Base-by-base conservation (phyloP, 805 yeast species). In the Sungouiella thailandica region DNA sequence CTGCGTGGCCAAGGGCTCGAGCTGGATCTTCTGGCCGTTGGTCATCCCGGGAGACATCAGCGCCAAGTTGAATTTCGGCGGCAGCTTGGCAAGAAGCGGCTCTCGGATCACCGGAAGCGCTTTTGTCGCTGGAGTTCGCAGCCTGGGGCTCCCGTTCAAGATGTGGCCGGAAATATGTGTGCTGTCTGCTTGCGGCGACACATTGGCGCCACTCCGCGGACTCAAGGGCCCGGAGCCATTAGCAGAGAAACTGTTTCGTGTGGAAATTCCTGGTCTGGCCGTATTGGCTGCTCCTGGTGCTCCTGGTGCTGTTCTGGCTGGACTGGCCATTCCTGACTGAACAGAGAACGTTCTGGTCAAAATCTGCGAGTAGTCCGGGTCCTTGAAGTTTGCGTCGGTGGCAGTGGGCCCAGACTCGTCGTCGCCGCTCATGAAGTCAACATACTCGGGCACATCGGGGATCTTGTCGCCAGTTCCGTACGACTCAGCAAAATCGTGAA, bases 391-490 rank as follows among this genome's bases (percentile, higher is more conserved):
- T 1, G 70, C 67, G 11, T 40, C 24, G 13, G 50, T 46, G 32
- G 32, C 57, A n/a, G 20, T 26, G n/a, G 32, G 29, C 23, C 31
- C 36, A 14, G 39, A 47, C 13, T 61, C 66, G 25, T 59, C 64
- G 11, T 40, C 47, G 1, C 71, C 72, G 13, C 52, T 43, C 58
- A 58, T 53, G 36, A 50, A 85, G 50, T 86, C 86, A 22, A 81
- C 65, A 47, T 81, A 85, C 40, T 62, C 67, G 2, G 85, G 79
- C 1, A 83, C 76, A 5, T 71, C 67, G 35, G 67, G 67, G 23
- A 81, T 74, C 37, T 70, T 69, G 39, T 72, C 61, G 0, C 95
- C 94, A 0, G 94, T 83, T 5, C 80, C 82, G 43, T 68, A 67
- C 22, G 62, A 62, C 5, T 64, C 57, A 9, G 76, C 72, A 55